These are phyloP conservation scores for Xylaria castorea DNA, from an alignment of 495 filamentous ascomycete genomes.

Conservation along the genomic window DNA sequence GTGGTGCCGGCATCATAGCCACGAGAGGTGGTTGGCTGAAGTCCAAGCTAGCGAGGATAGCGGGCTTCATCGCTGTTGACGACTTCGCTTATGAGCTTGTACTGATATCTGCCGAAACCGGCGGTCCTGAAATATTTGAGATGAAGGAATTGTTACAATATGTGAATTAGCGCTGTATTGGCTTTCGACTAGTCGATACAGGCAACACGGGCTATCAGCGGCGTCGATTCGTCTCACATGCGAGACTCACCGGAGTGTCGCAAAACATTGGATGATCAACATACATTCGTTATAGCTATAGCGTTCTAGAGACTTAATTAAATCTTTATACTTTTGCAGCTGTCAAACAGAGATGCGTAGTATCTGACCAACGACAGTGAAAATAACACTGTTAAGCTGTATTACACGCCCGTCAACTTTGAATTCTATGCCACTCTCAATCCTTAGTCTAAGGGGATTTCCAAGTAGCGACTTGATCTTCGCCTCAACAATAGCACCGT, in stretches of 20 bases:
- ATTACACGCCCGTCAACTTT: not conserved
- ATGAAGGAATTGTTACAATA: not conserved
- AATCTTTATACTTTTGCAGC: not conserved
- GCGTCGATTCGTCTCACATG: not conserved
- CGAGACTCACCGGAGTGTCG: not conserved
- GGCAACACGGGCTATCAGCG: not conserved
- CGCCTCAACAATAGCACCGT: not conserved
- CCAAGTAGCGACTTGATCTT: slow-evolving; percentile 3
- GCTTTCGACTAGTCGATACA: not conserved
- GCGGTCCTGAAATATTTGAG: not conserved
- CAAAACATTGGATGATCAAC: not conserved
- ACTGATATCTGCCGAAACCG: not conserved
- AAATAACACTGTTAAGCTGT: not conserved
- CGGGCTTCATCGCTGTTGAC: slow-evolving; percentile 43
- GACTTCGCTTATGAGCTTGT: slow-evolving; percentile 38
- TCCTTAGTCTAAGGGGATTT: not conserved
- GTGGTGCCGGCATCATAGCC: slow-evolving; percentile 46
- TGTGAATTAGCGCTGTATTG: not conserved
- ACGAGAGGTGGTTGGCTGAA: slow-evolving; percentile 40
- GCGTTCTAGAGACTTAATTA: not conserved
- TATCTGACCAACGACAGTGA: not conserved
- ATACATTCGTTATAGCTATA: slow-evolving; percentile 1
- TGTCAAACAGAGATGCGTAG: not conserved
- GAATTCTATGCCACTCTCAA: not conserved
- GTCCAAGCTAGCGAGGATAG: slow-evolving; percentile 32